Base-by-base conservation (phyloP, 495 filamentous ascomycete species). In the Aspergillus nidulans region DNA sequence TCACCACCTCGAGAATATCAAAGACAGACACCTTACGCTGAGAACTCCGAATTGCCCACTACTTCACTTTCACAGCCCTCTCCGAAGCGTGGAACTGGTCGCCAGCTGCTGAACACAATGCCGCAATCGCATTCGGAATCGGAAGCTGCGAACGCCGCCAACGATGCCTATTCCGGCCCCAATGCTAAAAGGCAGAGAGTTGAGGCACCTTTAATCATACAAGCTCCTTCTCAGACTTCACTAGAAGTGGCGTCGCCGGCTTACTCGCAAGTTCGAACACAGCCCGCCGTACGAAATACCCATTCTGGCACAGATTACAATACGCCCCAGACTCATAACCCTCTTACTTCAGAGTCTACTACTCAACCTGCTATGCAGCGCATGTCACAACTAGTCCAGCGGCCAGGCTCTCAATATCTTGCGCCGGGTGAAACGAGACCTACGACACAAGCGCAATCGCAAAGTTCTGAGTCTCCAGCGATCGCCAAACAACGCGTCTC, bases 161-260 rank as follows among this genome's bases (percentile, higher is more conserved):
- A 20, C 0, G 20, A 49, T 18, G 13, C 30, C 16, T 26, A 49
- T 28, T 49, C 53, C 9, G 30, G 12, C 13, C 34, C 43, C 32
- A 26, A 56, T 21, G 45, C 45, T 1, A 56, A 56, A 43, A 42
- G 53, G 26, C 53, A 45, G 18, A 46, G 36, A 15, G 13, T 49
- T 23, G 53, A 49, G 3, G 10, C 53, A 7, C 52, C 52, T n/a
- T 15, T 21, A 19, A 12, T 13, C 19, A 8, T 40, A n/a, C 34
- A 24, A 43, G 20, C 53, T 42, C n/a, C 53, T 32, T 20, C 50
- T 25, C 50, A 41, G 41, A 4, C 50, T 19, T 19, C 12, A 16
- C 15, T 32, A 7, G 26, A 38, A 21, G 21, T 16, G 10, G 18
- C 28, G 7, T 34, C 46, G 18, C 43, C 34, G 6, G 20, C 6